These are phyloP conservation scores for Euphrasia confusa DNA, from an alignment of 257 asterid genomes.

Conservation along the genomic window DNA sequence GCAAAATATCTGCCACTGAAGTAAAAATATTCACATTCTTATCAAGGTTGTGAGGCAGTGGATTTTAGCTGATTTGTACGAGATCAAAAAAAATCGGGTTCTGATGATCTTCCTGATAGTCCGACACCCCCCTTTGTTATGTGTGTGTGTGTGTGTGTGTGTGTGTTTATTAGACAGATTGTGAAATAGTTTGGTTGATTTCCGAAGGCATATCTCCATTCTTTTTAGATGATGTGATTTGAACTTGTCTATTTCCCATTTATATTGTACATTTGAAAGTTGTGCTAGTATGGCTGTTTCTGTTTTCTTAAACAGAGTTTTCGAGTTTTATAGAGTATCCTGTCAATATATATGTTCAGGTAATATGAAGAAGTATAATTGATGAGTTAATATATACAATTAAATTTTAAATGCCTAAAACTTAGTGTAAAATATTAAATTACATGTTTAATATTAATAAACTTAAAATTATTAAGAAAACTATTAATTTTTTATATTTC, in stretches of 20 bases:
- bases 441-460: too few relatives aligned
- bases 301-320: not conserved
- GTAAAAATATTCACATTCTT: conserved; percentile 2
- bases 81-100: not conserved
- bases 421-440: too few relatives aligned
- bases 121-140: not conserved
- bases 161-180: conserved; percentile 2
- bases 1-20: not conserved
- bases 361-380: too few relatives aligned
- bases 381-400: too few relatives aligned
- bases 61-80: conserved; percentile 17
- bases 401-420: too few relatives aligned
- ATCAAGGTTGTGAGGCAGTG: conserved; percentile 15
- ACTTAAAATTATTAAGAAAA: too few relatives aligned
- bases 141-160: too few relatives aligned
- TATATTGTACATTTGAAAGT: conserved; percentile 21
- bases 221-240: conserved; percentile 20
- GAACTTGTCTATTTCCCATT: conserved; percentile 20
- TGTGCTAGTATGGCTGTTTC: conserved; percentile 20
- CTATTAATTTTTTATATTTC: too few relatives aligned
- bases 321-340: too few relatives aligned
- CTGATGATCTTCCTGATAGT: not conserved
- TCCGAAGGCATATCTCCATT: conserved; percentile 17
- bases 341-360: too few relatives aligned
- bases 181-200: conserved; percentile 30